phyloP scores from a whole-genome alignment of 2,329 filamentous ascomycete genomes.

The Stachybotrys chlorohalonatus region DNA sequence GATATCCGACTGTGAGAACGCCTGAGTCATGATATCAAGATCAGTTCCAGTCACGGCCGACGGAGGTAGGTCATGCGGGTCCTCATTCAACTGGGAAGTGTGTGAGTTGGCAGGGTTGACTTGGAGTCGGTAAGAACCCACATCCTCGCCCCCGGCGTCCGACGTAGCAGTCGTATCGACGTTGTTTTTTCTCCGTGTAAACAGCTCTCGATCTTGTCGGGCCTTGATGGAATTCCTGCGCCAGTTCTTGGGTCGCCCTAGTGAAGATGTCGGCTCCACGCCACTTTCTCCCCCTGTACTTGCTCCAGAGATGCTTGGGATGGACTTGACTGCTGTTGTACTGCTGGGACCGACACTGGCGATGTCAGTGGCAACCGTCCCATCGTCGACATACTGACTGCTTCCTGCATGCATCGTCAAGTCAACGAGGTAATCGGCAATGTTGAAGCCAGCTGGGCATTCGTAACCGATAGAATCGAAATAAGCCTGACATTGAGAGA shows the following conservation, averaged over 20 bases:
- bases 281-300: slow-evolving; percentile 63
- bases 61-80: slow-evolving; percentile 54
- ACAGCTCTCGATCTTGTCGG: slow-evolving; percentile 84
- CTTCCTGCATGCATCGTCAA: slow-evolving; percentile 89
- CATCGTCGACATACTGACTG: slow-evolving; percentile 46
- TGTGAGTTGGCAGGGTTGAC: slow-evolving; percentile 31
- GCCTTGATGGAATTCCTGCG: slow-evolving; percentile 73
- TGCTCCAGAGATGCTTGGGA: slow-evolving; percentile 71
- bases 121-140: slow-evolving; percentile 42
- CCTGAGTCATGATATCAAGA: slow-evolving; percentile 69
- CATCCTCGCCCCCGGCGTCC: slow-evolving; percentile 42
- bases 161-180: slow-evolving; percentile 55
- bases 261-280: slow-evolving; percentile 44
- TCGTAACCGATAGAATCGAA: slow-evolving; percentile 88
- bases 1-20: slow-evolving; percentile 72
- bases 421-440: slow-evolving; percentile 95
- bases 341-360: slow-evolving; percentile 74
- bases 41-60: slow-evolving; percentile 59
- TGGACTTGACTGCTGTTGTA: slow-evolving; percentile 79
- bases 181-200: slow-evolving; percentile 63
- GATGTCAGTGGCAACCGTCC: slow-evolving; percentile 42
- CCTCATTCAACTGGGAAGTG: slow-evolving; percentile 57
- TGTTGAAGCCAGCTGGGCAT: slow-evolving; percentile 95
- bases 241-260: slow-evolving; percentile 52
- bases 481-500: slow-evolving; percentile 79